Conservation (phyloP, 106 monocot genomes). For the Platanthera zijinensis region DNA sequence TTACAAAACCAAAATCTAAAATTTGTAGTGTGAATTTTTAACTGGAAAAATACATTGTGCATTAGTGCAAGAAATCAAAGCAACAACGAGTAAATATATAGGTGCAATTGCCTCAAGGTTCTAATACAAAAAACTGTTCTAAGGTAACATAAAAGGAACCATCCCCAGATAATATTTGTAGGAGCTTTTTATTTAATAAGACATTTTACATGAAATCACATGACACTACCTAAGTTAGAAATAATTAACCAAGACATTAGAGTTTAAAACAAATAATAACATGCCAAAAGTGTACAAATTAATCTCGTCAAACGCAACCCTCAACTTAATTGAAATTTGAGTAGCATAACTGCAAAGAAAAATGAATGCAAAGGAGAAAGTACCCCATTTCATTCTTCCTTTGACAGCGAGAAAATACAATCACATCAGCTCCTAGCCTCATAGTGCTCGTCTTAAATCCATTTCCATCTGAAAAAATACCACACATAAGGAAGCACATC, state of each 20-base stretch:
- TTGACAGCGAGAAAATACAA: constrained; percentile 73
- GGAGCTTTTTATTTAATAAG: background rate
- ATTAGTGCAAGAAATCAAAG: background rate
- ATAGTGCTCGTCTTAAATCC: constrained; percentile 96
- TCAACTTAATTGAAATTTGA: background rate
- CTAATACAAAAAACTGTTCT: background rate
- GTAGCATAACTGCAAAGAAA: background rate
- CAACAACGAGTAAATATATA: background rate
- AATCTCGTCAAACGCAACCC: background rate
- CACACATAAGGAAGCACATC: background rate
- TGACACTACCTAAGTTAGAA: too few relatives aligned
- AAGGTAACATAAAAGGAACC: background rate
- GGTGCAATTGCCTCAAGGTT: background rate
- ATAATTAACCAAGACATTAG: too few relatives aligned
- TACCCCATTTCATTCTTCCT: constrained; percentile 66
- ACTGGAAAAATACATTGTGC: background rate
- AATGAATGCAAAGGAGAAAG: background rate
- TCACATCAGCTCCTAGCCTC: constrained; percentile 90
- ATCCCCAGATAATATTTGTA: background rate
- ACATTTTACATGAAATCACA: too few relatives aligned
- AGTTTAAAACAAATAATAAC: too few relatives aligned
- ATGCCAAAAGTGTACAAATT: too few relatives aligned
- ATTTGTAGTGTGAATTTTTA: background rate
- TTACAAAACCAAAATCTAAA: background rate
- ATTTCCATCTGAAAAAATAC: constrained; percentile 65